Evolutionary conservation across 2,329 filamentous ascomycete genomes (phyloP).

Genomic region (Botrytis byssoidea): DNA sequence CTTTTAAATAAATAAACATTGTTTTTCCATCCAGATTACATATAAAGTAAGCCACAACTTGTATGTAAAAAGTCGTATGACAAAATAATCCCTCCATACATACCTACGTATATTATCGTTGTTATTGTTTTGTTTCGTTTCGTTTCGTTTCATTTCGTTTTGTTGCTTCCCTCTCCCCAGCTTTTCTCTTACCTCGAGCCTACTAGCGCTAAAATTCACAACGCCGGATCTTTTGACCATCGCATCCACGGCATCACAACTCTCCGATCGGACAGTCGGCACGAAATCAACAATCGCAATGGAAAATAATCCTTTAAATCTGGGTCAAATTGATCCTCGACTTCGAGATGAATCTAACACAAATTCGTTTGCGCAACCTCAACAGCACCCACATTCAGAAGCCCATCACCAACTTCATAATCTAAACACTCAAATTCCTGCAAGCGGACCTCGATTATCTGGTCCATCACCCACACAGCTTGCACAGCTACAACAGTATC

Average conservation of each 20-base stretch:
- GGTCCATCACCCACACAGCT: slow-evolving; percentile 17
- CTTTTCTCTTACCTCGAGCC: background rate
- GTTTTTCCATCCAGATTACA: background rate
- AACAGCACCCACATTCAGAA: slow-evolving; percentile 18
- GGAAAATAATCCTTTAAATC: slow-evolving; percentile 17
- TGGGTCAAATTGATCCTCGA: slow-evolving; percentile 25
- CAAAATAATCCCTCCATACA: background rate
- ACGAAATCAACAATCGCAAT: slow-evolving; percentile 13
- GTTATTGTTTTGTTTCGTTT: background rate
- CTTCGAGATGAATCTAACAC: slow-evolving; percentile 23
- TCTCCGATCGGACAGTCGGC: slow-evolving; percentile 14
- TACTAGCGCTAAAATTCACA: slow-evolving; percentile 2
- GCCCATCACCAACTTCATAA: slow-evolving; percentile 10
- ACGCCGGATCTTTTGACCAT: slow-evolving; percentile 1
- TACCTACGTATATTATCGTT: background rate
- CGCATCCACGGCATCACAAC: slow-evolving; percentile 19
- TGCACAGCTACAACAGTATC: slow-evolving; percentile 21
- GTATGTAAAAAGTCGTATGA: background rate
- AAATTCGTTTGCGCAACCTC: slow-evolving; percentile 18
- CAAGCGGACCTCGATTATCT: slow-evolving; percentile 16
- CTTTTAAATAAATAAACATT: background rate
- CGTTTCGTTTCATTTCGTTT: background rate
- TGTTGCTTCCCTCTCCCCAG: background rate
- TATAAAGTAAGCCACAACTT: background rate
- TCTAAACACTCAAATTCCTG: slow-evolving; percentile 15